Evolutionary conservation across 176 grass and related monocot genomes (phyloP).

Genomic region (Ananas comosus): DNA sequence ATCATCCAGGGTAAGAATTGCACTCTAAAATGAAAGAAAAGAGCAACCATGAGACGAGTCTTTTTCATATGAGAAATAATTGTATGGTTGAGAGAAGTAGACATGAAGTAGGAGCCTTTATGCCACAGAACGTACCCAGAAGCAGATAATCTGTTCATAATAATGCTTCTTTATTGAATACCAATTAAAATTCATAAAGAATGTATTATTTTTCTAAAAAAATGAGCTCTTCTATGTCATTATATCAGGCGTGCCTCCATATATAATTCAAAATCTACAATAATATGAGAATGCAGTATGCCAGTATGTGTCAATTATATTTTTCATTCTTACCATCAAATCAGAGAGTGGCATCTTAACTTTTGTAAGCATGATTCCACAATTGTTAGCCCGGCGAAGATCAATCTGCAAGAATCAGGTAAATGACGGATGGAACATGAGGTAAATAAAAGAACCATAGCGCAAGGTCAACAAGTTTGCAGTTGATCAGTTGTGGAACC

Average conservation of each 20-base stretch:
- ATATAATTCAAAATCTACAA: background rate
- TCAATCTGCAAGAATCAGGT: constrained; percentile 64
- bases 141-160: no score
- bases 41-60: background rate
- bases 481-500: no score
- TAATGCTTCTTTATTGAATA: no score
- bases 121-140: no score
- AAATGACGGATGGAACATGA: background rate
- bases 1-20: constrained; percentile 89
- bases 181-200: no score
- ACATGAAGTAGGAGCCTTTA: no score
- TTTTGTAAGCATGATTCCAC: constrained; percentile 99
- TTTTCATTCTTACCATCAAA: constrained; percentile 52
- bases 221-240: constrained; percentile 3
- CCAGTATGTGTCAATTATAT: constrained; percentile 11
- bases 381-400: constrained; percentile 92
- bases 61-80: background rate
- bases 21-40: constrained; percentile 40
- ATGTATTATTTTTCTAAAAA: no score
- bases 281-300: background rate
- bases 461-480: background rate
- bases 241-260: constrained; percentile 1
- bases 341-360: constrained; percentile 96
- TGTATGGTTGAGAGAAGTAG: constrained; percentile 17
- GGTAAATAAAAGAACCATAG: constrained; percentile 3